These are phyloP conservation scores for Paraconiothyrium brasiliense DNA, from an alignment of 2,329 filamentous ascomycete genomes.

Conservation along the genomic window DNA sequence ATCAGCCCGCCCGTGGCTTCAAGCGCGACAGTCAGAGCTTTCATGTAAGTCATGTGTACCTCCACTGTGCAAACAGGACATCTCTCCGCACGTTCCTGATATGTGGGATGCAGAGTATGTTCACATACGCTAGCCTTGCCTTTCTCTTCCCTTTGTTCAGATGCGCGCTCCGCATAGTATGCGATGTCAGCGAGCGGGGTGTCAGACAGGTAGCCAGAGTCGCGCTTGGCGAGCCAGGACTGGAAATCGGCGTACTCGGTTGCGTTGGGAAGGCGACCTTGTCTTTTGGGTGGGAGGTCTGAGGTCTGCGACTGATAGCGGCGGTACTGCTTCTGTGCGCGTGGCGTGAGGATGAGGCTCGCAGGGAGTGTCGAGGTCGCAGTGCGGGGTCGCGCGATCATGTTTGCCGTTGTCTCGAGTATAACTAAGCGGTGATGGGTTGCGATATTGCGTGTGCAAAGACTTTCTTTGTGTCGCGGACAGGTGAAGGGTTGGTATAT, in stretches of 20 bases:
- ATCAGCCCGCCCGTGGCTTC: slow-evolving; percentile 32
- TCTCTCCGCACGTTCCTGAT: slow-evolving; percentile 11
- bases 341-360: slow-evolving; percentile 33
- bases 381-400: slow-evolving; percentile 7
- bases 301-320: slow-evolving; percentile 38
- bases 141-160: background rate
- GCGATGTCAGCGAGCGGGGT: slow-evolving; percentile 35
- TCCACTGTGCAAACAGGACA: slow-evolving; percentile 42
- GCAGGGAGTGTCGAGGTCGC: slow-evolving; percentile 20
- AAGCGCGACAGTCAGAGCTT: slow-evolving; percentile 32
- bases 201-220: slow-evolving; percentile 45
- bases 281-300: slow-evolving; percentile 26
- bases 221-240: slow-evolving; percentile 39
- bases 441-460: background rate
- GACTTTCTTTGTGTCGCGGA: background rate
- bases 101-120: slow-evolving; percentile 36
- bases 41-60: slow-evolving; percentile 37
- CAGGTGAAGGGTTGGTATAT: background rate
- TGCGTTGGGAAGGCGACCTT: slow-evolving; percentile 36
- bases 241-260: slow-evolving; percentile 42
- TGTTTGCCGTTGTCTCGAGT: background rate
- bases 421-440: no score
- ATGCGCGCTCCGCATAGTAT: slow-evolving; percentile 26
- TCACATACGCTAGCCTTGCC: slow-evolving; percentile 29
- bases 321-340: slow-evolving; percentile 40